Conservation (phyloP, 176 grass and related monocot species). For the Oryza rufipogon region DNA sequence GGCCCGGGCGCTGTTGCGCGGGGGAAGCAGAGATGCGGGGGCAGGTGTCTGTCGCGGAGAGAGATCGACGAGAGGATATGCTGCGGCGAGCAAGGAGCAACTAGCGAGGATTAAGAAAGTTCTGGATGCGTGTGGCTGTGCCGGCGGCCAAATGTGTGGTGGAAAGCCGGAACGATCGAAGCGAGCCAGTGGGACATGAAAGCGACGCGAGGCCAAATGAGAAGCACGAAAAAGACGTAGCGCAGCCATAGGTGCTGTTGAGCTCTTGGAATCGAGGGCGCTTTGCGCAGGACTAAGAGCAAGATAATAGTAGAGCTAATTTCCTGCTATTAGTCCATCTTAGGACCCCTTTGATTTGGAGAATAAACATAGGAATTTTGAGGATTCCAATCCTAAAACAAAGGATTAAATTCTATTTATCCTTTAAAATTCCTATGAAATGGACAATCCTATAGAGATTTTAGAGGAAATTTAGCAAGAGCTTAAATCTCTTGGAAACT, state of each 20-base stretch:
- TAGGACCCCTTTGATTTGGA: too few relatives aligned
- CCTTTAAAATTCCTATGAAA: too few relatives aligned
- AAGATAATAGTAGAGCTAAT: too few relatives aligned
- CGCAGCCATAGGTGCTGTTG: not conserved
- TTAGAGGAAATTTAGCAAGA: too few relatives aligned
- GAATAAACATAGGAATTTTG: too few relatives aligned
- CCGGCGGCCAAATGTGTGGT: slow-evolving; percentile 41
- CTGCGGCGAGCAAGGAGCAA: slow-evolving; percentile 11
- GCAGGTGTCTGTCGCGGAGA: not conserved
- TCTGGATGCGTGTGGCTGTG: slow-evolving; percentile 24
- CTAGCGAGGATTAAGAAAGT: slow-evolving; percentile 18
- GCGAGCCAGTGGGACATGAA: not conserved
- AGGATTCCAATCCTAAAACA: too few relatives aligned
- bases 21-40: not conserved
- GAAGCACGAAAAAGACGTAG: slow-evolving; percentile 3
- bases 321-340: too few relatives aligned
- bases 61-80: not conserved
- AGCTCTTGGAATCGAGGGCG: not conserved
- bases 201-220: slow-evolving; percentile 32
- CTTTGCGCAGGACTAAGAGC: too few relatives aligned
- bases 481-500: too few relatives aligned
- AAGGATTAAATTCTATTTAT: too few relatives aligned
- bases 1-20: not conserved
- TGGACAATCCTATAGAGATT: too few relatives aligned
- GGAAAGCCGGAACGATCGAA: not conserved